phyloP scores from a whole-genome alignment of 2,329 filamentous ascomycete species.

The Arthrobotrys pseudoclavata region DNA sequence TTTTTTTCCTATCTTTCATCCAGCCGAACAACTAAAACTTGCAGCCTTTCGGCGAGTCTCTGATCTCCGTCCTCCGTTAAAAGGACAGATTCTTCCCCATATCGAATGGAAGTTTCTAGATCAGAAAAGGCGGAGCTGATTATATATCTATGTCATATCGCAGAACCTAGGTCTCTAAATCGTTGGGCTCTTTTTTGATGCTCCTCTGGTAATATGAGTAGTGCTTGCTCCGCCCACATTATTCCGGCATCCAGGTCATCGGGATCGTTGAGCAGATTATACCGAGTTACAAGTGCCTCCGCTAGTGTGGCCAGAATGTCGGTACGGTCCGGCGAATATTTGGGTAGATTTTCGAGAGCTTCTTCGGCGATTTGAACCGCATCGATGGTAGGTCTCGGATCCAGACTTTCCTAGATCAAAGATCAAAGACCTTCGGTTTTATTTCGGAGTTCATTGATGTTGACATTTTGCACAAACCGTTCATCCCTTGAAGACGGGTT shows the following conservation, averaged over 20 bases:
- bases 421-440: too few species aligned
- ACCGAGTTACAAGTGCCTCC: not conserved
- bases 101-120: slow-evolving; percentile 10
- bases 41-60: not conserved
- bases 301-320: not conserved
- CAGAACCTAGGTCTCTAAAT: not conserved
- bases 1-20: not conserved
- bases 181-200: too few species aligned
- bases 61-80: not conserved
- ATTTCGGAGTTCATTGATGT: too few species aligned
- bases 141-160: not conserved
- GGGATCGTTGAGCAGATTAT: not conserved
- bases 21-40: too few species aligned
- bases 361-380: too few species aligned
- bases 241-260: slow-evolving; percentile 3
- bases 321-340: too few species aligned
- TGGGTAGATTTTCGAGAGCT: too few species aligned
- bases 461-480: too few species aligned
- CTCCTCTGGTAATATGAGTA: not conserved
- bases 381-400: too few species aligned
- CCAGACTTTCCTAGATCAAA: too few species aligned
- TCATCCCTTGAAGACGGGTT: too few species aligned
- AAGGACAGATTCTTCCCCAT: slow-evolving; percentile 6
- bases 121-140: not conserved
- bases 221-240: slow-evolving; percentile 18